Percentiles rank a stretch among this genome's conserved stretches.
These are phyloP conservation scores for Colletotrichum viniferum DNA, from an alignment of 2,329 filamentous ascomycete species.

Conservation along the genomic window DNA sequence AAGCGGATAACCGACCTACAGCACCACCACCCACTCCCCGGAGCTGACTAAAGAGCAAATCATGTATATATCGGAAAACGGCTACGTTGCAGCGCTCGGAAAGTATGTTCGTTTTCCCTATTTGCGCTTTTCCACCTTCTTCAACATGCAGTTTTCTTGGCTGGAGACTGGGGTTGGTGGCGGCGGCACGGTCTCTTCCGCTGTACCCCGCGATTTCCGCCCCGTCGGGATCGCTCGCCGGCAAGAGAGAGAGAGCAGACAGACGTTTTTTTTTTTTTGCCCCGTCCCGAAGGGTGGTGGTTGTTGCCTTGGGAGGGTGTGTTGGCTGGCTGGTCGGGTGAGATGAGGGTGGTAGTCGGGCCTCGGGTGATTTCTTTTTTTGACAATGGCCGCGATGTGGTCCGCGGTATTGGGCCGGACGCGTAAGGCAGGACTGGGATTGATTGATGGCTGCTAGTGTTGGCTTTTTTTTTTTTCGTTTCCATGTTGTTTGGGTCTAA, in stretches of 20 bases:
- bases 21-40: background rate
- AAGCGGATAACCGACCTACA: background rate
- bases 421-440: background rate
- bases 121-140: background rate
- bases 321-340: background rate
- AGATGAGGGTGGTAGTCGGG: background rate
- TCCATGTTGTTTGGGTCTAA: background rate
- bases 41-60: background rate
- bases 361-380: background rate
- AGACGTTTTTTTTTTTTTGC: background rate
- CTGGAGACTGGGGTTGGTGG: background rate
- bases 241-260: background rate
- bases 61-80: background rate
- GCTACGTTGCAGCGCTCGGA: background rate
- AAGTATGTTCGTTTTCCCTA: background rate
- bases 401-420: background rate
- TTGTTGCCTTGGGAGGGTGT: background rate
- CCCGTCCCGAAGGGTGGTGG: background rate
- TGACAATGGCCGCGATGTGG: background rate
- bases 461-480: background rate
- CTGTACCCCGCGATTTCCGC: constrained; percentile 14
- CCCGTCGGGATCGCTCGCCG: background rate
- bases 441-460: background rate
- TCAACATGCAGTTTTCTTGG: background rate
- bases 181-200: background rate